A percentile compares a stretch with the other conserved stretches of the same genome.
Conservation (phyloP, 163 green algal genomes). For the Scenedesmus sp. region DNA sequence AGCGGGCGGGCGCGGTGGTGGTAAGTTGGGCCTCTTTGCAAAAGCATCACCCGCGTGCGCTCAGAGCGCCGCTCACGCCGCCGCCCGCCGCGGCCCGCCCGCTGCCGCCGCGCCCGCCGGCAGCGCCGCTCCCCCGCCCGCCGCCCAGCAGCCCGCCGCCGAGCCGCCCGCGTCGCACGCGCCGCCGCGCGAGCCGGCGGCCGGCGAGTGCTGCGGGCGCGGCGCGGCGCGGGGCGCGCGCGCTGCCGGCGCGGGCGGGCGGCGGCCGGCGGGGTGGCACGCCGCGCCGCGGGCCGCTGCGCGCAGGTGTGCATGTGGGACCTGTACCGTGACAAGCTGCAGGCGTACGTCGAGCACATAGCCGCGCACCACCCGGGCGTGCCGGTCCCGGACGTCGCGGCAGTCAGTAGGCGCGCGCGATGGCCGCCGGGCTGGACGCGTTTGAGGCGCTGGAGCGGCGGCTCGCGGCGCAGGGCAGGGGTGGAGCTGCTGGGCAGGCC, state of each 20-base stretch:
- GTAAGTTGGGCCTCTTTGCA: too few relatives aligned
- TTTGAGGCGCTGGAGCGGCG: slow-evolving; percentile 30
- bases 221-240: neutral
- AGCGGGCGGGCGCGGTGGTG: too few relatives aligned
- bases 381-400: neutral
- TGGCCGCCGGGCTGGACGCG: slow-evolving; percentile 24
- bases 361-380: slow-evolving; percentile 14
- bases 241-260: too few relatives aligned
- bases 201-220: slow-evolving; percentile 24
- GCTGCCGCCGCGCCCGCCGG: neutral
- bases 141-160: too few relatives aligned
- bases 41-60: too few relatives aligned
- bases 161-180: slow-evolving; percentile 2
- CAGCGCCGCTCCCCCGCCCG: too few relatives aligned
- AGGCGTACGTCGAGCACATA: slow-evolving; percentile 20
- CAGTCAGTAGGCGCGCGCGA: slow-evolving; percentile 29
- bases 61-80: too few relatives aligned
- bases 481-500: too few relatives aligned
- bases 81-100: neutral
- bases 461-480: slow-evolving; percentile 25
- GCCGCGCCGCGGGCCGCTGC: too few relatives aligned
- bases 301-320: slow-evolving; percentile 23
- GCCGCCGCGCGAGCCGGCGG: neutral
- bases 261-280: too few relatives aligned
- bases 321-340: slow-evolving; percentile 6